Base-by-base conservation (phyloP, 306 rosid genomes). In the Acmispon strigosus region DNA sequence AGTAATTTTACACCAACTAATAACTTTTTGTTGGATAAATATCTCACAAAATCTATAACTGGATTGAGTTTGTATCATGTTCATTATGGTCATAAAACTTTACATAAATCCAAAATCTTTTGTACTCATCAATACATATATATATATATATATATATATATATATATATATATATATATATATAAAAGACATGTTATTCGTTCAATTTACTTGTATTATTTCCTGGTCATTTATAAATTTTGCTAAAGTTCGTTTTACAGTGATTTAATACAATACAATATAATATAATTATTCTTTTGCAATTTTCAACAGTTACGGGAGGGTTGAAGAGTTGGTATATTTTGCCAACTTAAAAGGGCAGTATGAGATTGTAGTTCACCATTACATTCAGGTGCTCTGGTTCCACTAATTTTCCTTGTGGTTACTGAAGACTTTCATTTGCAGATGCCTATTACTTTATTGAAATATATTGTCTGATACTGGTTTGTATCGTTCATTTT, bases 321-420 rank as follows among this genome's bases (percentile, higher is more conserved):
- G 95, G 67, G 95, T 87, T 67, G 98, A 94, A 81, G 98, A 94
- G 71, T 73, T 90, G 84, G 98, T 94, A 20, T 94, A 84, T 84
- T 94, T 94, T 71, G 98, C 98, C 66, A 79, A 96, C 81, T 84
- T 94, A 67, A 90, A 90, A 84, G 96, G 89, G 83, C 98, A 90
- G 69, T 82, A 86, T 73, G 98, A 94, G 81, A 90, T 90, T 78
- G 97, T 94, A 59, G 90, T 94, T 78, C 98, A 87, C 75, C 82
- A 94, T 79, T 89, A 94, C 73, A 94, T 94, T 82, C 98, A 94
- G 98, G 97, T 93, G 80, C 83, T 68, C 69, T 74, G 50, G 24
- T 55, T 79, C 13, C n/a, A 15, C 75, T 22, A 37, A 4, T 43
- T 52, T 78, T 53, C 47, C 36, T 22, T 52, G 11, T 51, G 19